A percentile compares a stretch with the other conserved stretches of the same genome.
These are phyloP conservation scores for Annona squamosa DNA, from an alignment of 164 flowering plant genomes.

Conservation along the genomic window DNA sequence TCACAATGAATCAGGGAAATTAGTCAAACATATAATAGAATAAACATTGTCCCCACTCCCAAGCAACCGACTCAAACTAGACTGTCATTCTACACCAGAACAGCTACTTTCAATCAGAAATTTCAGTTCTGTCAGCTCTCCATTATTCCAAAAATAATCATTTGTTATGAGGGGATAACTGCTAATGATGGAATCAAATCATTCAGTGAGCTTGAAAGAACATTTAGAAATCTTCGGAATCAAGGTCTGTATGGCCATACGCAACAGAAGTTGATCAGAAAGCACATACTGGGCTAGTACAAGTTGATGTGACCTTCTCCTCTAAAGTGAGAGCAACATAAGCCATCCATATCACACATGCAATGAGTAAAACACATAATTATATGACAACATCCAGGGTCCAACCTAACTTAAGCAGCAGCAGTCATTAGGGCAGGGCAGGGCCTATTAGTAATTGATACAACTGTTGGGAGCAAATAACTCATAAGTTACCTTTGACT, in stretches of 20 bases:
- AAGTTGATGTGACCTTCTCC: not conserved
- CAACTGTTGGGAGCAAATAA: not conserved
- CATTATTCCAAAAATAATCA: not conserved
- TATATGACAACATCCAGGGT: not conserved
- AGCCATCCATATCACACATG: too few relatives aligned
- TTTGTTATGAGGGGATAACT: not conserved
- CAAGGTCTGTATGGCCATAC: not conserved
- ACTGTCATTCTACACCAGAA: not conserved
- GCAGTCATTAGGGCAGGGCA: not conserved
- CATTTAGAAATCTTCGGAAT: not conserved
- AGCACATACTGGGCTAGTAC: not conserved
- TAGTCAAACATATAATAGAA: not conserved
- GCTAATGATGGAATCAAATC: not conserved
- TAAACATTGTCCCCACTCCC: not conserved
- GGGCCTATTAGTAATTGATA: not conserved
- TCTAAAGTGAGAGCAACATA: not conserved
- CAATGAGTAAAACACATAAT: not conserved
- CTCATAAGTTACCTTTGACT: constrained; percentile 31
- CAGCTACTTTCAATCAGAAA: not conserved
- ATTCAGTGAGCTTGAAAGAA: not conserved
- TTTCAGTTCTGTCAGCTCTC: not conserved
- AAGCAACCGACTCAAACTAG: not conserved
- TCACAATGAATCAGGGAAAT: not conserved
- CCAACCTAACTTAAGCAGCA: not conserved
- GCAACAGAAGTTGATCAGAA: not conserved